phyloP scores from a whole-genome alignment of 306 rosid genomes.

The Vigna hirtella region DNA sequence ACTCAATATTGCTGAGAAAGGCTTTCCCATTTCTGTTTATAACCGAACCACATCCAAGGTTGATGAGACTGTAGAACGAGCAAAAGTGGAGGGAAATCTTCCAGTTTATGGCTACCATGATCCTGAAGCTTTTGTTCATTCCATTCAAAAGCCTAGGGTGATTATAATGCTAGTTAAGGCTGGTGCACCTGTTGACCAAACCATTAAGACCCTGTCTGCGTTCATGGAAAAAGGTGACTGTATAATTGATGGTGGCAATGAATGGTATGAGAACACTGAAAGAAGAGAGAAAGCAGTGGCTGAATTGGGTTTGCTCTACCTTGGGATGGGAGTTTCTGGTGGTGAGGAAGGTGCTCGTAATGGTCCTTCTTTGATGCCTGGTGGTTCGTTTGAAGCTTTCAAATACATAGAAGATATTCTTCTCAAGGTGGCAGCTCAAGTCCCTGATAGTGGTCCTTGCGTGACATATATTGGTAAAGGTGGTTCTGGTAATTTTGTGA shows the following conservation, averaged over 20 bases:
- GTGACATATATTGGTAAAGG: conserved; percentile 89
- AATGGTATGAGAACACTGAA: conserved; percentile 97
- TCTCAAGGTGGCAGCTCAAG: conserved; percentile 96
- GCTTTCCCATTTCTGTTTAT: conserved; percentile 91
- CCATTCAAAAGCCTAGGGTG: conserved; percentile 87
- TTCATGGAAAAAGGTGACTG: conserved; percentile 91
- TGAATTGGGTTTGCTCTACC: conserved; percentile 85
- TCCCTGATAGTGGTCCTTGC: conserved; percentile 89
- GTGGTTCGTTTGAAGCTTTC: conserved; percentile 88
- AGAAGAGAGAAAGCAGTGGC: conserved; percentile 78
- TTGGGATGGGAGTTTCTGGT: conserved; percentile 97
- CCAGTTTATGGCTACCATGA: conserved; percentile 92
- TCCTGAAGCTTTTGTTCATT: conserved; percentile 81
- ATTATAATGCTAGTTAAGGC: conserved; percentile 95
- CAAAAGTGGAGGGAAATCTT: conserved; percentile 80
- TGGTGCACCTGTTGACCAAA: conserved; percentile 93
- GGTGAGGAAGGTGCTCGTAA: conserved; percentile 95
- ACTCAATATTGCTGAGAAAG: conserved; percentile 94
- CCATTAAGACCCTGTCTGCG: conserved; percentile 84
- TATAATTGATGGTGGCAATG: conserved; percentile 93
- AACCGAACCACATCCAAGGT: conserved; percentile 91
- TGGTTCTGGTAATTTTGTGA: conserved; percentile 95
- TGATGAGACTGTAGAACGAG: conserved; percentile 89
- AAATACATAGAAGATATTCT: conserved; percentile 89
- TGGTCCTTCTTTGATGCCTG: conserved; percentile 98